Base-by-base conservation (phyloP, 2,329 filamentous ascomycete species). In the Epichloe typhina region DNA sequence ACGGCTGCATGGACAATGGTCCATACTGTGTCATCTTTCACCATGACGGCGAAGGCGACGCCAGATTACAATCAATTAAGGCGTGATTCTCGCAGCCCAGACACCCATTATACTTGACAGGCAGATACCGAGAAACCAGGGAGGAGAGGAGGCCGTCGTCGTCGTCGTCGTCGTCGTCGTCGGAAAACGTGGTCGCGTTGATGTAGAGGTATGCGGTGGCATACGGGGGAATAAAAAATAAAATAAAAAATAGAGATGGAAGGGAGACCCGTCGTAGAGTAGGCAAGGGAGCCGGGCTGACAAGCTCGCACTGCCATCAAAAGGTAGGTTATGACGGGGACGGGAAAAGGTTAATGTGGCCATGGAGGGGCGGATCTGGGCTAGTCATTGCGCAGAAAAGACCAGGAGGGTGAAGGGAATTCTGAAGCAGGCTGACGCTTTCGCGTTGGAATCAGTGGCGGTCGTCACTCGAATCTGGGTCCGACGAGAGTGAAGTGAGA, bases 1-100 rank as follows among this genome's bases (percentile, higher is more conserved):
- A 51, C 43, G 39, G 49, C 46, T 2, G 49, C 49, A 31, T 53
- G 52, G 49, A 53, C 49, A 12, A 51, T 51, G 9, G 52, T 53
- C 52, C 52, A 53, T 31, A 49, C 11, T 37, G 47, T 45, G 39
- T 15, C 46, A 51, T 39, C 46, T 11, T 43, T 46, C 31, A n/a
- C 37, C 46, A 53, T 51, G 42, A 37, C 33, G 42, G 26, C 19
- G 37, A 42, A 50, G 12, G 23, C 13, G 33, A 31, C 33, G 31
- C 19, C 36, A 39, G 43, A 36, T 23, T 19, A 23, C 21, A 17
- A 26, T 39, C n/a, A 35, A 43, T 33, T 4, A 37, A 13, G 39
- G 33, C 26, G 26, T 19, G 6, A 21, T 47, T 33, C 21, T 50
- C 42, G 35, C 36, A 6, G 44, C 47, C 44, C 12, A n/a, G 39